Base-by-base conservation (phyloP, 768 basidiomycete genomes). In the Boletus insuetus region DNA sequence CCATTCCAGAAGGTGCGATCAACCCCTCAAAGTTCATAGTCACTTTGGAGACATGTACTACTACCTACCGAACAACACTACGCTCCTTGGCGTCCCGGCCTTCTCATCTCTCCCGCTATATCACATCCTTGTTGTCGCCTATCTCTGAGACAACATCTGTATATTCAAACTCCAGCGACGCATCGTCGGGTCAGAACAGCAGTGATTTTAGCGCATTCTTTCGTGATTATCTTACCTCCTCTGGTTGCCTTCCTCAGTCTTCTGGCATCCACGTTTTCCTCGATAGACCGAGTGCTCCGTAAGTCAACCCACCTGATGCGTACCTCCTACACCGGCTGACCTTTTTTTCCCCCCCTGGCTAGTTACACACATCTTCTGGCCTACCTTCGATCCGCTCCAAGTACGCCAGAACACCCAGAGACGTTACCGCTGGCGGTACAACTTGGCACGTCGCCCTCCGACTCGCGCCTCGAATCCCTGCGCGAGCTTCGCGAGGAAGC, bases 401-500 rank as follows among this genome's bases (percentile, higher is more conserved):
- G 72, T 24, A 72, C 76, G 2, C 64, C 76, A 9, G 81, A 81
- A 35, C 68, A 74, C 20, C 76, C 81, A 8, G 78, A 82, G 38
- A 58, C 68, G 8, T 79, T 92, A 6, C 89, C 90, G 1, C 83
- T 82, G 24, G 77, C 80, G 6, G 77, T 82, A 2, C 82, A 82
- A 55, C 77, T 82, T 20, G 71, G 71, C 32, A 70, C 71, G 24
- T 76, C 76, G 7, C 72, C 70, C 17, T 64, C 38, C n/a, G 38
- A 17, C 38, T 19, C 76, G 3, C 82, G 82, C 11, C 73, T 91
- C 19, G 90, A 91, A 50, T 74, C 73, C 1, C 78, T 93, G 22
- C 77, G 89, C 42, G 87, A 90, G 56, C 80, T 92, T 22, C 82
- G 89, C 12, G 89, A 93, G 59, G 91, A 94, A 66, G 87, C 91